phyloP scores from a whole-genome alignment of 345 rosid species.

The Lagerstroemia speciosa region DNA sequence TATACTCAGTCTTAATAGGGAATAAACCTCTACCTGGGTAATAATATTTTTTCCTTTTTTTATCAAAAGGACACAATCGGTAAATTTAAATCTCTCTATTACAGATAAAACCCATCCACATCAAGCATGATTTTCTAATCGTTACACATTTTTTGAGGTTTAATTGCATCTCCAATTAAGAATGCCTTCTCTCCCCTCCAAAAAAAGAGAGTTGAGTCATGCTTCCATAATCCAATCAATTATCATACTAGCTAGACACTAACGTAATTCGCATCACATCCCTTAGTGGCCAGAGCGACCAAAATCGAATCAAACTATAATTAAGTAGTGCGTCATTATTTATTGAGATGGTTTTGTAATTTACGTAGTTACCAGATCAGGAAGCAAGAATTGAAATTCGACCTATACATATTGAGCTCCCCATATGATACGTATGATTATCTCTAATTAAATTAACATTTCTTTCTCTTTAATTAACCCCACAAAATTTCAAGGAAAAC shows the following conservation, averaged over 20 bases:
- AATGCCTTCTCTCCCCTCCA: too few species aligned
- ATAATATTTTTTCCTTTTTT: too few species aligned
- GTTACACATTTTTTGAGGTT: too few species aligned
- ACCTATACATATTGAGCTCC: not conserved
- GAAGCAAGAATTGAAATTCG: not conserved
- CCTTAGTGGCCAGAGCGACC: slow-evolving; percentile 5
- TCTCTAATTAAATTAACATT: not conserved
- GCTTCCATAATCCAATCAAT: slow-evolving; percentile 12
- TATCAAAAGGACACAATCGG: too few species aligned
- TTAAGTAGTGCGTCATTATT: not conserved
- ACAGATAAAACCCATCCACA: not conserved
- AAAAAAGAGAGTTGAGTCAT: too few species aligned
- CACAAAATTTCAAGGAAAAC: too few species aligned
- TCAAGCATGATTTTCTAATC: slow-evolving; percentile 1
- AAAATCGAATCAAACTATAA: not conserved
- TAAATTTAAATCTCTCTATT: too few species aligned
- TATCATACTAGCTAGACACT: slow-evolving; percentile 10
- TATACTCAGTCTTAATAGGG: too few species aligned
- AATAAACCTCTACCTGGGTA: too few species aligned
- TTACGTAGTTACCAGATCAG: not conserved
- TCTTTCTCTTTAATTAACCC: too few species aligned
- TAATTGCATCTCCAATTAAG: slow-evolving; percentile 3
- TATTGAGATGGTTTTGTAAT: not conserved
- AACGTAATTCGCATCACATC: slow-evolving; percentile 9
- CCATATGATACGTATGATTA: too few species aligned